These are phyloP conservation scores for Ceriops tagal DNA, from an alignment of 345 rosid genomes.

Conservation along the genomic window DNA sequence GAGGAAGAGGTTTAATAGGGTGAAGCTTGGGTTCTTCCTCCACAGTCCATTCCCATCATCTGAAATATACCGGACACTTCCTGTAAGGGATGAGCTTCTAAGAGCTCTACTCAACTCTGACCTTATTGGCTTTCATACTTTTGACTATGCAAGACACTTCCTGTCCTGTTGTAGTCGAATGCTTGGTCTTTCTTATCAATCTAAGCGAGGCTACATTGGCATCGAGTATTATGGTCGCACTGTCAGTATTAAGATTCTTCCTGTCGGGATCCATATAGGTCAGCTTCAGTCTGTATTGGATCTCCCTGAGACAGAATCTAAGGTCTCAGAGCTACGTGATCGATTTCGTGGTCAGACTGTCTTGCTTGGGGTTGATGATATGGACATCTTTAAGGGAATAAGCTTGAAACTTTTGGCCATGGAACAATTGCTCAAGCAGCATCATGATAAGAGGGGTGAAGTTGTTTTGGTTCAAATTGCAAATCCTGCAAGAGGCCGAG, in stretches of 20 bases:
- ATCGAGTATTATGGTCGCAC: constrained; percentile 88
- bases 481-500: constrained; percentile 93
- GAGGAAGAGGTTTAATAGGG: constrained; percentile 81
- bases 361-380: constrained; percentile 88
- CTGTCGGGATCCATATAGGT: constrained; percentile 84
- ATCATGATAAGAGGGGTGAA: constrained; percentile 56
- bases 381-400: constrained; percentile 95
- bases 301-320: constrained; percentile 69
- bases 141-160: constrained; percentile 94
- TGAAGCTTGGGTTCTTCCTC: constrained; percentile 90
- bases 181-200: constrained; percentile 88
- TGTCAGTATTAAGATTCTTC: constrained; percentile 83
- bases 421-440: constrained; percentile 84
- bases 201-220: constrained; percentile 88
- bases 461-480: constrained; percentile 94
- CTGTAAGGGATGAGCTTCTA: constrained; percentile 76
- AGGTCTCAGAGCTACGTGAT: constrained; percentile 57
- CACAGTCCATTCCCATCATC: constrained; percentile 96
- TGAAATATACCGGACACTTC: constrained; percentile 86
- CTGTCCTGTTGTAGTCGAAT: constrained; percentile 91
- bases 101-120: constrained; percentile 82
- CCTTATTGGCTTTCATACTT: constrained; percentile 86
- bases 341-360: constrained; percentile 61
- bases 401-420: constrained; percentile 90
- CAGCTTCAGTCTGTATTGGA: constrained; percentile 75